A percentile compares a stretch with the other conserved stretches of the same genome.
phyloP scores from a whole-genome alignment of 73 alveolate species.

The Uronychia setigera region DNA sequence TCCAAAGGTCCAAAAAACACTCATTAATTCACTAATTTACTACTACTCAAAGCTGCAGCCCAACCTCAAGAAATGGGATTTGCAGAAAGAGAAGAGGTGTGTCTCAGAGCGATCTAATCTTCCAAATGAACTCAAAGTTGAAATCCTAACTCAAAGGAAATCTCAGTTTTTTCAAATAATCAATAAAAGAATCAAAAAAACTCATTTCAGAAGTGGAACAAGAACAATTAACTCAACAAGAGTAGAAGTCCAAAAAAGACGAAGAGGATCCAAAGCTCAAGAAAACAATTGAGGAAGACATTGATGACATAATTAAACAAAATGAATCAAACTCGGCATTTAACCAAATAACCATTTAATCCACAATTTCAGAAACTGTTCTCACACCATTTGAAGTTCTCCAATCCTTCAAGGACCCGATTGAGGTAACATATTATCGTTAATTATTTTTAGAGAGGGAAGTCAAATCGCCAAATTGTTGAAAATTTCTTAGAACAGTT shows the following conservation, averaged over 20 bases:
- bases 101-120: not conserved
- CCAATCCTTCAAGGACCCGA: not conserved
- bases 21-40: not conserved
- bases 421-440: not conserved
- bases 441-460: not conserved
- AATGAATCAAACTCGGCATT: too few species aligned
- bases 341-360: too few species aligned
- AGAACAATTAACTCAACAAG: not conserved
- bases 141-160: not conserved
- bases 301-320: not conserved
- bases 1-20: not conserved
- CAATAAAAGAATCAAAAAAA: not conserved
- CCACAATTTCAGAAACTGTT: not conserved
- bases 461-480: not conserved
- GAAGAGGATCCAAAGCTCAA: not conserved
- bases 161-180: not conserved
- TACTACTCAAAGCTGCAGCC: not conserved
- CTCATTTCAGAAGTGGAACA: not conserved
- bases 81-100: not conserved
- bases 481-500: not conserved
- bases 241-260: not conserved
- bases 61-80: not conserved
- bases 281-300: not conserved
- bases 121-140: not conserved
- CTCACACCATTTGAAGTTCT: not conserved